Evolutionary conservation across 2,329 filamentous ascomycete genomes (phyloP).

Genomic region (Sporothrix inflata): DNA sequence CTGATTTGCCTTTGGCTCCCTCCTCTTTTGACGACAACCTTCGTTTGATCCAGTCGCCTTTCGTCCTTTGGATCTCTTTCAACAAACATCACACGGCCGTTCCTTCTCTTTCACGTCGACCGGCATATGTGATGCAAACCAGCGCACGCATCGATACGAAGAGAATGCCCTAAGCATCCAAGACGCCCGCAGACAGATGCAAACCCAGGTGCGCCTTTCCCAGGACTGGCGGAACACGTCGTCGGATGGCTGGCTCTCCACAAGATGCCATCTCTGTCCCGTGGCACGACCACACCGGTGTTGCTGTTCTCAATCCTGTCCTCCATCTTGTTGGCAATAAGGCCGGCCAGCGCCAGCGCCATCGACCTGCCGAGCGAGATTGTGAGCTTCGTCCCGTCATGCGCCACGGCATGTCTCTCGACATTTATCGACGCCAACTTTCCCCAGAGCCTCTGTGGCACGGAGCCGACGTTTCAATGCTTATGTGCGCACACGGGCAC

Average conservation of each 20-base stretch:
- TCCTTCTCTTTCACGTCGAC: not conserved
- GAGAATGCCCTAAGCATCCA: not conserved
- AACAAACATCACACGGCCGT: not conserved
- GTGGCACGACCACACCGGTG: constrained; percentile 43
- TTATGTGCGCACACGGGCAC: constrained; percentile 64
- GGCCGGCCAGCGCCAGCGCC: constrained; percentile 20
- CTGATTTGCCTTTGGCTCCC: no score
- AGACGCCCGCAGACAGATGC: not conserved
- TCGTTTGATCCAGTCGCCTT: no score
- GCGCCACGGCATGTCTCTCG: constrained; percentile 63
- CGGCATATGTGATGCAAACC: not conserved
- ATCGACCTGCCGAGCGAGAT: constrained; percentile 45
- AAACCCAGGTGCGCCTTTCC: not conserved
- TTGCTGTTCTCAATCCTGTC: constrained; percentile 35
- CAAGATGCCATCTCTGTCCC: constrained; percentile 21
- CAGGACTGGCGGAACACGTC: not conserved
- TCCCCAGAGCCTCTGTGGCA: constrained; percentile 52
- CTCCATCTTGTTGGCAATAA: not conserved
- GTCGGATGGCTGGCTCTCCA: constrained; percentile 19
- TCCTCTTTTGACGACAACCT: no score
- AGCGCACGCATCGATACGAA: not conserved
- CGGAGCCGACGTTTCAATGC: constrained; percentile 59
- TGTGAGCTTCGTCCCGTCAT: constrained; percentile 55
- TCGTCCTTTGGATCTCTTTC: no score
- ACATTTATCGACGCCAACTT: constrained; percentile 67